Evolutionary conservation across 306 rosid genomes (phyloP).

Genomic region (Phaseolus lunatus): DNA sequence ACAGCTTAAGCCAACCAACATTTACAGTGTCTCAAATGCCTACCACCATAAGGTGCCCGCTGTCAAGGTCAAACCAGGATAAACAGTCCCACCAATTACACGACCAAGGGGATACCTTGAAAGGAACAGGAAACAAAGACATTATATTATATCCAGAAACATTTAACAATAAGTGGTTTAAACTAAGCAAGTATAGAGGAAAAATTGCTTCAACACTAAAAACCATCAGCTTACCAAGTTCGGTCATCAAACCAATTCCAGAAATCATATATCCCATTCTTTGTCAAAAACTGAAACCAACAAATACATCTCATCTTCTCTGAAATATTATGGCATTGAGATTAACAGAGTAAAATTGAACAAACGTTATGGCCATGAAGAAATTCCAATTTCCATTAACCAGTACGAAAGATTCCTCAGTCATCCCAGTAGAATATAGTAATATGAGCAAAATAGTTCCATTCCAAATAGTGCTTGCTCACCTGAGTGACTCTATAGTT

Average conservation of each 20-base stretch:
- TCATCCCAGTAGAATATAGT: conserved; percentile 7
- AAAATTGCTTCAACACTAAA: not conserved
- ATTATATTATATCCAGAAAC: conserved; percentile 31
- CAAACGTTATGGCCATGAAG: conserved; percentile 1
- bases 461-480: conserved; percentile 53
- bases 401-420: conserved; percentile 16
- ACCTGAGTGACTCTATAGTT: conserved; percentile 99
- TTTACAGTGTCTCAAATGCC: conserved; percentile 43
- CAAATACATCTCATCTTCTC: conserved; percentile 48
- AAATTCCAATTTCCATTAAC: conserved; percentile 34
- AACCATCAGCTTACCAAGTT: conserved; percentile 73
- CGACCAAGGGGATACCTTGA: conserved; percentile 99
- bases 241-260: conserved; percentile 99
- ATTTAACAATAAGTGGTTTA: conserved; percentile 36
- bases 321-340: conserved; percentile 23
- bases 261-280: conserved; percentile 96
- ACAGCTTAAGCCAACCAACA: conserved; percentile 34
- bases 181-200: conserved; percentile 7
- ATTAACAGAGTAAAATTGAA: conserved; percentile 25
- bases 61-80: conserved; percentile 95
- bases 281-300: conserved; percentile 86
- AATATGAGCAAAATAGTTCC: conserved; percentile 26
- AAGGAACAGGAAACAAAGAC: conserved; percentile 32
- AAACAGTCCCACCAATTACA: conserved; percentile 98
- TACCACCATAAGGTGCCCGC: conserved; percentile 96